phyloP scores from a whole-genome alignment of 345 rosid species.

The Citrus glauca region DNA sequence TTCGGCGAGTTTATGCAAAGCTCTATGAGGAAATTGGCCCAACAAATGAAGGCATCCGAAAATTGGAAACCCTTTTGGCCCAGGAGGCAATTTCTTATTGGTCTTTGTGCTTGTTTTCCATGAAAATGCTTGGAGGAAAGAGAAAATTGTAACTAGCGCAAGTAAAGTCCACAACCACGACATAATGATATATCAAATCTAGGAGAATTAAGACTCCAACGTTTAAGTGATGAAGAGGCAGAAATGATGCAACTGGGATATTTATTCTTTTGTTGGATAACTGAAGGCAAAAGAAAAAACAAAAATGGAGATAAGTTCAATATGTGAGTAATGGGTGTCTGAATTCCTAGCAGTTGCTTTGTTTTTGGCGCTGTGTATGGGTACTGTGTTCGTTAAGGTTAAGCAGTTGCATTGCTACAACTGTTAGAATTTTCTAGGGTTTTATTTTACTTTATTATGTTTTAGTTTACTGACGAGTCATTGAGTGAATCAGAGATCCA shows the following conservation, averaged over 20 bases:
- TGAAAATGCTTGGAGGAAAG: constrained; percentile 1
- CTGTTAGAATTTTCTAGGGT: too few species aligned
- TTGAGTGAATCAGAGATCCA: too few species aligned
- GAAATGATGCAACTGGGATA: not conserved
- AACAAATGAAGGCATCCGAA: constrained; percentile 32
- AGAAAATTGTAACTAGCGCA: not conserved
- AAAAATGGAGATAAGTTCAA: not conserved
- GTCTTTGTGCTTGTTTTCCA: not conserved
- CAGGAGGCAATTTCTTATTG: constrained; percentile 26
- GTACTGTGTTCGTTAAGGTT: too few species aligned
- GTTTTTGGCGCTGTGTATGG: too few species aligned
- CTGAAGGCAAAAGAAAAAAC: not conserved
- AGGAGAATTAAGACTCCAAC: too few species aligned
- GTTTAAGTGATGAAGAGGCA: not conserved
- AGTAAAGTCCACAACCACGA: not conserved
- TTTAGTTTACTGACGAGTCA: too few species aligned
- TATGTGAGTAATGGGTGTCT: not conserved
- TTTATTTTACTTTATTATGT: too few species aligned
- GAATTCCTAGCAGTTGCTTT: too few species aligned
- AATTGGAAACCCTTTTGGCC: constrained; percentile 33
- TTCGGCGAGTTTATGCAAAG: constrained; percentile 22
- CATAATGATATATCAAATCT: not conserved
- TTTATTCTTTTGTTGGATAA: not conserved
- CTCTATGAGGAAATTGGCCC: constrained; percentile 35
- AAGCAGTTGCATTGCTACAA: too few species aligned